phyloP scores from a whole-genome alignment of 495 filamentous ascomycete species.

The Tuber magnatum region DNA sequence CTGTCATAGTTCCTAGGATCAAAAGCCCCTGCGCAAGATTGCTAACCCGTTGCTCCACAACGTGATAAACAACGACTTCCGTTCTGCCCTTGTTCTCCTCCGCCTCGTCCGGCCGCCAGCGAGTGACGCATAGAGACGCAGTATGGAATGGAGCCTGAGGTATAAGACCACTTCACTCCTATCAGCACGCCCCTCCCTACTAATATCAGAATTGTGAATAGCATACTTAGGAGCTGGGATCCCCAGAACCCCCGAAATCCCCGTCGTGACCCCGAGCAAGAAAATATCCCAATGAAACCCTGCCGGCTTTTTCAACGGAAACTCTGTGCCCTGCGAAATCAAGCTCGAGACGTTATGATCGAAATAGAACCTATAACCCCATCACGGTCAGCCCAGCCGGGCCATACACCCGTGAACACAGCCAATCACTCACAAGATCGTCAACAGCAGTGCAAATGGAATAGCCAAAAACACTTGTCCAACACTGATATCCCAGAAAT shows the following conservation, averaged over 20 bases:
- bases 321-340: slow-evolving; percentile 87
- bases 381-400: slow-evolving; percentile 73
- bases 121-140: slow-evolving; percentile 67
- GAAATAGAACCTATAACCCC: slow-evolving; percentile 62
- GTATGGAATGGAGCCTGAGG: slow-evolving; percentile 95
- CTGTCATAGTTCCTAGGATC: slow-evolving; percentile 79
- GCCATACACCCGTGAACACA: slow-evolving; percentile 2
- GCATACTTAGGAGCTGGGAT: slow-evolving; percentile 71
- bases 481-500: slow-evolving; percentile 76
- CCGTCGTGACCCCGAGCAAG: slow-evolving; percentile 81
- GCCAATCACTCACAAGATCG: neutral
- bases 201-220: neutral
- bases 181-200: neutral
- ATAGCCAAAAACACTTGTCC: slow-evolving; percentile 77
- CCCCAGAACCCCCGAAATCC: slow-evolving; percentile 73
- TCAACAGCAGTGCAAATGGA: slow-evolving; percentile 44
- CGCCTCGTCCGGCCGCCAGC: slow-evolving; percentile 49
- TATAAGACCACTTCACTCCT: slow-evolving; percentile 57
- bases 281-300: slow-evolving; percentile 97
- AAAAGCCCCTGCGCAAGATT: slow-evolving; percentile 79
- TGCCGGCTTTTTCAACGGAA: slow-evolving; percentile 82
- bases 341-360: slow-evolving; percentile 87
- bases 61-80: slow-evolving; percentile 57
- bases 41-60: slow-evolving; percentile 85
- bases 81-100: slow-evolving; percentile 57